Evolutionary conservation across 2,329 filamentous ascomycete species (phyloP), one percentile per base, ranked within the genome.

Genomic region (Fusarium cicatricum): DNA sequence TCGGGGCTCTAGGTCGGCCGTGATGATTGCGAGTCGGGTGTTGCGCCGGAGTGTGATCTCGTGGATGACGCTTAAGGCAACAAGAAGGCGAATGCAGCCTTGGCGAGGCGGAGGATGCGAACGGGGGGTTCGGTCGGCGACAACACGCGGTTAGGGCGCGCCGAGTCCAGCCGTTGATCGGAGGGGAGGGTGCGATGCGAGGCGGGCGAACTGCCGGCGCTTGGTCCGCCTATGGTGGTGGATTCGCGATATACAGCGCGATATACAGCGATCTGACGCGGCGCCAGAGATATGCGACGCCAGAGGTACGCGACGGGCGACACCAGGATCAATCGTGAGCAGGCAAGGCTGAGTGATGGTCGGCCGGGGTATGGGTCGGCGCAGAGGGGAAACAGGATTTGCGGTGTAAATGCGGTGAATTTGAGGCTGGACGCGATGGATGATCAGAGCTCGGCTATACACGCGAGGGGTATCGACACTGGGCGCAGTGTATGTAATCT

Each of bases 321-420:
- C 26, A 32, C 33, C 26, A 16, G 8, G 28, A n/a, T 19, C n/a
- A 14, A 17, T 52, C 31, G 39, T 31, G 36, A 15, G 10, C 48
- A 41, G 23, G 40, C 16, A 28, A 60, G 41, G 42, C 42, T 34
- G 32, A 31, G 40, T 38, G 34, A 41, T 42, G 36, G 56, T 60
- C 52, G 58, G 26, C 32, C 28, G 55, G 29, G 46, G 43, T 33
- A 37, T 34, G 42, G 51, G 56, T 60, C 50, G 46, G 59, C 59
- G 50, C 45, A 19, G 44, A 50, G 28, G 37, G 42, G 21, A 40
- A 43, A 36, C 43, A 47, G 38, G 42, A 53, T 60, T 60, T 60
- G 57, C 58, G 57, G 52, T 57, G 58, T 59, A 59, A 55, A 47
- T 55, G 45, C 55, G 45, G 55, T 55, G 55, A 41, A 56, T 60